Evolutionary conservation across 2,329 filamentous ascomycete genomes (phyloP).

Genomic region (Elsinoe ampelina): DNA sequence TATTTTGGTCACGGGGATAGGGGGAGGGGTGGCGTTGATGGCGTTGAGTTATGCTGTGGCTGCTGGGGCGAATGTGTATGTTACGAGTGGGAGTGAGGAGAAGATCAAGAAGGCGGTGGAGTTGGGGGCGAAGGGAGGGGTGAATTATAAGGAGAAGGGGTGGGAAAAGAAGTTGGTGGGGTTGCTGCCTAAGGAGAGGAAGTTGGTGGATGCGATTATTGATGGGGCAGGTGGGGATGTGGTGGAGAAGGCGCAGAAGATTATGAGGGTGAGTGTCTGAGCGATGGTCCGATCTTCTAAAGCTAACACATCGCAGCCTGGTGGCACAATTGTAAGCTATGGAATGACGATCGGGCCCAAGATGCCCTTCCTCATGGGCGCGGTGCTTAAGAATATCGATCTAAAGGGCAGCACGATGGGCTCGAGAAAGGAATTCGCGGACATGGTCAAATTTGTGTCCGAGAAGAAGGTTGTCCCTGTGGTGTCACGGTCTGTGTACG

Average conservation of each 20-base stretch:
- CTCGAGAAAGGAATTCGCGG: slow-evolving; percentile 75
- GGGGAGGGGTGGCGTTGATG: slow-evolving; percentile 81
- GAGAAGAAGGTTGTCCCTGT: slow-evolving; percentile 65
- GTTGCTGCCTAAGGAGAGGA: slow-evolving; percentile 55
- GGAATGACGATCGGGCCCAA: slow-evolving; percentile 83
- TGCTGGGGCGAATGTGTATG: slow-evolving; percentile 66
- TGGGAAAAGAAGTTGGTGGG: slow-evolving; percentile 70
- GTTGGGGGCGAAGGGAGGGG: slow-evolving; percentile 73
- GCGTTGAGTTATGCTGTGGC: slow-evolving; percentile 70
- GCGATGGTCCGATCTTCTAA: background rate
- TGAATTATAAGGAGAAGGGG: slow-evolving; percentile 64
- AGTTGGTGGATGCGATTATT: slow-evolving; percentile 71
- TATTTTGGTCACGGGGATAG: slow-evolving; percentile 81
- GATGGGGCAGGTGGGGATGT: slow-evolving; percentile 87
- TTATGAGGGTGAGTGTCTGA: slow-evolving; percentile 51
- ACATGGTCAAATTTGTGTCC: slow-evolving; percentile 78
- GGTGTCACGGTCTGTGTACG: slow-evolving; percentile 59
- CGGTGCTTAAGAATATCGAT: slow-evolving; percentile 80
- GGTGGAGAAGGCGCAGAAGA: slow-evolving; percentile 54
- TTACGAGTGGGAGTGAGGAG: slow-evolving; percentile 63
- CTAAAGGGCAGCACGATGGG: slow-evolving; percentile 85
- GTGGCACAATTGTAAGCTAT: slow-evolving; percentile 77
- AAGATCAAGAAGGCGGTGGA: slow-evolving; percentile 65
- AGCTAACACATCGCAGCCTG: slow-evolving; percentile 37
- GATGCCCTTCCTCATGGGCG: slow-evolving; percentile 78